These are phyloP conservation scores for Cladophialophora chaetospira DNA, from an alignment of 2,329 filamentous ascomycete genomes.

Conservation along the genomic window DNA sequence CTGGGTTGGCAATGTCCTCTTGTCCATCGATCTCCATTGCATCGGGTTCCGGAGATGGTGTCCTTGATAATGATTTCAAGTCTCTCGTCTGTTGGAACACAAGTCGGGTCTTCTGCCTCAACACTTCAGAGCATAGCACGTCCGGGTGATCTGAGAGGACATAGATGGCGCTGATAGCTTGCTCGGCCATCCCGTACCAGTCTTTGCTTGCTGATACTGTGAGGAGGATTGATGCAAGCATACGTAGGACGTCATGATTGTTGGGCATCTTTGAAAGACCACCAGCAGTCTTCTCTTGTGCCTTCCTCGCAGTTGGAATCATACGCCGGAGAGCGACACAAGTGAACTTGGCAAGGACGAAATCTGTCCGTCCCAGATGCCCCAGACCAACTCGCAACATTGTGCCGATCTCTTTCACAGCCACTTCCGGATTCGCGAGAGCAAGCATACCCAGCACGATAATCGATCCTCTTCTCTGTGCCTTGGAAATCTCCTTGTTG, in stretches of 20 bases:
- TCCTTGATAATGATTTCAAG: conserved; percentile 42
- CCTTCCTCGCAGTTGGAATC: conserved; percentile 78
- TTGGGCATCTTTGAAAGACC: conserved; percentile 77
- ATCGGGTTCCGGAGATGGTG: conserved; percentile 34
- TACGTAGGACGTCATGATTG: conserved; percentile 82
- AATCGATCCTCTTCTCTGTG: conserved; percentile 86
- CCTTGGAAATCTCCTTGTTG: conserved; percentile 88
- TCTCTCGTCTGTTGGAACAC: conserved; percentile 67
- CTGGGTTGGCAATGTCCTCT: conserved; percentile 13
- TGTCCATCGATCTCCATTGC: conserved; percentile 37
- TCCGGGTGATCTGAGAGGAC: conserved; percentile 92
- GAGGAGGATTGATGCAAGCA: conserved; percentile 81
- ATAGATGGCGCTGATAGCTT: conserved; percentile 95
- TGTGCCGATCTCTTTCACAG: conserved; percentile 90
- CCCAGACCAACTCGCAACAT: conserved; percentile 91
- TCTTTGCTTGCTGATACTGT: conserved; percentile 88
- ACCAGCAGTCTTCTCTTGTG: conserved; percentile 64
- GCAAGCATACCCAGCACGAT: conserved; percentile 97
- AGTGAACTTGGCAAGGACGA: conserved; percentile 90
- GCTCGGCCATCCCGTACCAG: conserved; percentile 92
- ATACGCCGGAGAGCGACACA: conserved; percentile 91
- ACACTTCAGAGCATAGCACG: conserved; percentile 84
- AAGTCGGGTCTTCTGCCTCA: conserved; percentile 79
- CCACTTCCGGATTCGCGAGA: conserved; percentile 86
- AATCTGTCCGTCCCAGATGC: conserved; percentile 73